Evolutionary conservation across 2,329 filamentous ascomycete genomes (phyloP), one percentile per base, ranked within the genome.

Genomic region (Akanthomyces lecanii): DNA sequence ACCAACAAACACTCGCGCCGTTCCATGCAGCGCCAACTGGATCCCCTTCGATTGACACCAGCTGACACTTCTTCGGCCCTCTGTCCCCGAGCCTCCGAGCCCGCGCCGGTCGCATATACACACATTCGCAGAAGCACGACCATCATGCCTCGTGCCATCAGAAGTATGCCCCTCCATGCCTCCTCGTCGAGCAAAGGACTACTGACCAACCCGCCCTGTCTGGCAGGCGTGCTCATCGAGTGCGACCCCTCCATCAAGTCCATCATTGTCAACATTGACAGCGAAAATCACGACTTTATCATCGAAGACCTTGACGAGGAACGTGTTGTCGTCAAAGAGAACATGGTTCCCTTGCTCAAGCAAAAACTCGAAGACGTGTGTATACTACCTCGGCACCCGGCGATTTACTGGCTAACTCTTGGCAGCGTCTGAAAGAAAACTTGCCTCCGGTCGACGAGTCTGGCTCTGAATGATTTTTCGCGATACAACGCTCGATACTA

Each of bases 191-290:
- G 16, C 5, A 16, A 40, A 40, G 38, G 38, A 40, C 14, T 4
- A 11, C 38, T 40, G 11, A 40, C 14, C 14, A 40, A 16, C 4
- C 4, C 36, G 23, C 21, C 21, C 14, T 21, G 12, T 28, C 30
- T 53, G 54, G 30, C 44, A 85, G 90, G 90, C 66, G 87, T 91
- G 33, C 82, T 94, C 67, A 86, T 94, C 75, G 86, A 92, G 75
- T 92, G 89, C 76, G 90, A 94, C 73, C 88, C 90, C n/a, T 91
- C 89, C 51, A 92, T 94, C 82, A 93, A 92, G 76, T 89, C 90
- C 66, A 92, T 93, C 79, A 89, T 94, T 71, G 81, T 90, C 69
- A 89, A 87, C 70, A 90, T 94, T 68, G 88, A 94, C 75, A 84
- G 80, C 69, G 80, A 85, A 63, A 82, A 83, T 67, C 86, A 92